phyloP scores from a whole-genome alignment of 1,284 basidiomycete species.

The Kalmanozyma brasiliensis region DNA sequence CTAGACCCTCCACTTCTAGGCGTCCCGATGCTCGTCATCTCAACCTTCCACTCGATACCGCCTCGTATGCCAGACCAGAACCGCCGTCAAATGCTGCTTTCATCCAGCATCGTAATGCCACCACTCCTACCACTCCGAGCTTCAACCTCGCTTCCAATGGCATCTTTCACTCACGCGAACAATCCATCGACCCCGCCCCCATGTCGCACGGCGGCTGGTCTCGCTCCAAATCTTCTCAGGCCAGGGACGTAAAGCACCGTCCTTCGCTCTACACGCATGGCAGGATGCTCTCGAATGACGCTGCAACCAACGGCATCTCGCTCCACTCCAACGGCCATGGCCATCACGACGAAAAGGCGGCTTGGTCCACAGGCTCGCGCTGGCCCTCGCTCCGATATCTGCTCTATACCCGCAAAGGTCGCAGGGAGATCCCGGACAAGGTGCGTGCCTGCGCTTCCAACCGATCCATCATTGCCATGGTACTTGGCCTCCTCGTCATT shows the following conservation, averaged over 20 bases:
- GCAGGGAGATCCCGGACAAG: constrained; percentile 1
- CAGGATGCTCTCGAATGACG: constrained; percentile 18
- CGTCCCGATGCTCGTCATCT: constrained; percentile 10
- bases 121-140: constrained; percentile 21
- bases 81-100: too few species aligned
- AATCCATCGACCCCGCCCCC: too few species aligned
- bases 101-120: constrained; percentile 9
- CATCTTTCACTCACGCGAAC: constrained; percentile 7
- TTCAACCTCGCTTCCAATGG: constrained; percentile 11
- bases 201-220: constrained; percentile 27
- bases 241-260: constrained; percentile 18
- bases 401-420: constrained; percentile 26
- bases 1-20: constrained; percentile 1
- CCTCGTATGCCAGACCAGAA: too few species aligned
- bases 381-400: constrained; percentile 16
- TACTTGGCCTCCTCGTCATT: constrained; percentile 12
- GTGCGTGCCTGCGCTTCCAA: constrained; percentile 11
- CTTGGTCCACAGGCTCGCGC: not conserved
- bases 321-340: constrained; percentile 9
- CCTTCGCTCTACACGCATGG: constrained; percentile 24
- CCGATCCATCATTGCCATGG: constrained; percentile 14
- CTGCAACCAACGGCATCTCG: constrained; percentile 21
- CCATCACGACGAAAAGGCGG: not conserved
- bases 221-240: constrained; percentile 10
- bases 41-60: not conserved